phyloP scores from a whole-genome alignment of 2,329 filamentous ascomycete genomes.

The Aspergillus caelatus region DNA sequence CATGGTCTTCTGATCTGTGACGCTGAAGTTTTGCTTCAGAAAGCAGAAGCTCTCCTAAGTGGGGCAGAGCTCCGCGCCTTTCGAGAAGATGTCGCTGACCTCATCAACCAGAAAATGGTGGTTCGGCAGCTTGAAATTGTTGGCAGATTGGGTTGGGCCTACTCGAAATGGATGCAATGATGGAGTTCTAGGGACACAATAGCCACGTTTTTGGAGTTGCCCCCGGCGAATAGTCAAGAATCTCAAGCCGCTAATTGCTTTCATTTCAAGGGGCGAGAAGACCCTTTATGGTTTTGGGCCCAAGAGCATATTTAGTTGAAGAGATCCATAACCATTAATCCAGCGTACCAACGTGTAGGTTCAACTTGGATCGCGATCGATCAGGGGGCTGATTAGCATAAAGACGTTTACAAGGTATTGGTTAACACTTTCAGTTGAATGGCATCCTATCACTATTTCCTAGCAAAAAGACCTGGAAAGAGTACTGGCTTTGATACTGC shows the following conservation, averaged over 20 bases:
- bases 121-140: conserved; percentile 77
- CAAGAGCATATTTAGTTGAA: background rate
- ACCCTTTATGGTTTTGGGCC: background rate
- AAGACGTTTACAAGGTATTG: background rate
- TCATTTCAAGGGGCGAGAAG: background rate
- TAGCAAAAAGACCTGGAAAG: background rate
- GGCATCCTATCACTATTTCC: background rate
- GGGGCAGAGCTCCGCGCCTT: conserved; percentile 80
- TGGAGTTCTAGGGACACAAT: background rate
- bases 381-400: background rate
- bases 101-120: conserved; percentile 77
- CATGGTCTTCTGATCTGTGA: conserved; percentile 89
- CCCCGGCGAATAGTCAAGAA: background rate
- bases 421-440: background rate
- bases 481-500: background rate
- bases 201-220: background rate
- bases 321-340: background rate
- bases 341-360: too few species aligned
- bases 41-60: conserved; percentile 70
- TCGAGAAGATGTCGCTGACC: conserved; percentile 80
- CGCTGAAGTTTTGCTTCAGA: conserved; percentile 76
- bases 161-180: conserved; percentile 69
- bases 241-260: background rate
- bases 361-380: background rate
- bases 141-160: conserved; percentile 86